These are phyloP conservation scores for Toxicodendron radicans DNA, from an alignment of 345 rosid genomes.

Conservation along the genomic window DNA sequence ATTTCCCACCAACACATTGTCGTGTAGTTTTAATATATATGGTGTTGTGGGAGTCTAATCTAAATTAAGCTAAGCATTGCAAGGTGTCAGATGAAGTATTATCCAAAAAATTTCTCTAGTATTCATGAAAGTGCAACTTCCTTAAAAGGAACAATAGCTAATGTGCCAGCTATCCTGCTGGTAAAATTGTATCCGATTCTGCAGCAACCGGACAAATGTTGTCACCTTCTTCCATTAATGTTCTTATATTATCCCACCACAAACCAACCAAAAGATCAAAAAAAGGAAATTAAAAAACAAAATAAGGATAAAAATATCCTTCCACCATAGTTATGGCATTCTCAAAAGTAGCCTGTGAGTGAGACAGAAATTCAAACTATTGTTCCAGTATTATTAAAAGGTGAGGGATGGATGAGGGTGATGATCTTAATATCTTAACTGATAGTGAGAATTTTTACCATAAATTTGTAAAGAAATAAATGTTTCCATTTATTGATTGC, in stretches of 20 bases:
- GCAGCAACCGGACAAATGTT: neutral
- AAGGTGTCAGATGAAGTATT: constrained; percentile 7
- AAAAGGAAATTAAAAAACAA: neutral
- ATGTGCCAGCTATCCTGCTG: constrained; percentile 12
- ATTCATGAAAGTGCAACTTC: no score
- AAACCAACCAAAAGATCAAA: neutral
- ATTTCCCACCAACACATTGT: neutral
- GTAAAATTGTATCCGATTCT: neutral
- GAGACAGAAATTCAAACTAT: no score
- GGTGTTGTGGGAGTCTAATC: neutral
- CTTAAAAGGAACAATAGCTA: neutral
- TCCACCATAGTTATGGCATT: no score
- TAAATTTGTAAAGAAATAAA: no score
- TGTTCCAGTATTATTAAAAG: no score
- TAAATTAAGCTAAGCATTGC: neutral
- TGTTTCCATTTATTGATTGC: neutral
- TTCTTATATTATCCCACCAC: neutral
- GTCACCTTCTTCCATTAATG: neutral
- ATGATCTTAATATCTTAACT: no score
- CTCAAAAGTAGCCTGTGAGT: no score
- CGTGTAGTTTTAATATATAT: neutral
- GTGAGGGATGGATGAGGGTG: no score
- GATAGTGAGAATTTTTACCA: no score
- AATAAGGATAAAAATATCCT: neutral
- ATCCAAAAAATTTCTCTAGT: neutral